phyloP scores from a whole-genome alignment of 164 flowering plant species.

The Dillenia suffruticosa region DNA sequence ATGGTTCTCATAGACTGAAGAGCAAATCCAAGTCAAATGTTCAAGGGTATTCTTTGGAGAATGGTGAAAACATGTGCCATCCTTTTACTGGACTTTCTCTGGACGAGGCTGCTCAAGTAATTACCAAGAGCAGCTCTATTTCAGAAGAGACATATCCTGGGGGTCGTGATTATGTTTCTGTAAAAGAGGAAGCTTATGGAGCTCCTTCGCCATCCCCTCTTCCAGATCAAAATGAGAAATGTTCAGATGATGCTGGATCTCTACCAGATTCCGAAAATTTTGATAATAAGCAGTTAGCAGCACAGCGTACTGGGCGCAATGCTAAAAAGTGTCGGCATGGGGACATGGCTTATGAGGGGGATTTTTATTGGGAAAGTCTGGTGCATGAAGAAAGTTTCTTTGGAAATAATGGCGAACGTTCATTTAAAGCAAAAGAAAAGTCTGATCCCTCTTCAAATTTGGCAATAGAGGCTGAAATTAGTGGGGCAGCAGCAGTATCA shows the following conservation, averaged over 20 bases:
- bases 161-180: slow-evolving; percentile 17
- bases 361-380: slow-evolving; percentile 78
- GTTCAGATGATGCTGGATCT: slow-evolving; percentile 37
- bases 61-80: not conserved
- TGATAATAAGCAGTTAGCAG: slow-evolving; percentile 30
- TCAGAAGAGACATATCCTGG: slow-evolving; percentile 17
- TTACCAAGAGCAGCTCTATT: not conserved
- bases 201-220: slow-evolving; percentile 24
- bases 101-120: slow-evolving; percentile 2
- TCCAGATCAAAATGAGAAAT: slow-evolving; percentile 28
- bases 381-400: slow-evolving; percentile 44
- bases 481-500: slow-evolving; percentile 75
- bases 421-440: slow-evolving; percentile 35
- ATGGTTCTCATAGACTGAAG: slow-evolving; percentile 10
- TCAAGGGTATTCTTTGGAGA: slow-evolving; percentile 9
- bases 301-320: slow-evolving; percentile 50
- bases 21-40: slow-evolving; percentile 5
- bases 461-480: slow-evolving; percentile 46
- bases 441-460: slow-evolving; percentile 28
- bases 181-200: slow-evolving; percentile 31
- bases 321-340: slow-evolving; percentile 65
- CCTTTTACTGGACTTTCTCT: slow-evolving; percentile 5
- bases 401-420: slow-evolving; percentile 27
- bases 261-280: slow-evolving; percentile 30
- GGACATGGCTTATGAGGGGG: slow-evolving; percentile 99